These are phyloP conservation scores for Backusella australiensis DNA, from an alignment of 192 early-diverging fungal genomes.

Conservation along the genomic window DNA sequence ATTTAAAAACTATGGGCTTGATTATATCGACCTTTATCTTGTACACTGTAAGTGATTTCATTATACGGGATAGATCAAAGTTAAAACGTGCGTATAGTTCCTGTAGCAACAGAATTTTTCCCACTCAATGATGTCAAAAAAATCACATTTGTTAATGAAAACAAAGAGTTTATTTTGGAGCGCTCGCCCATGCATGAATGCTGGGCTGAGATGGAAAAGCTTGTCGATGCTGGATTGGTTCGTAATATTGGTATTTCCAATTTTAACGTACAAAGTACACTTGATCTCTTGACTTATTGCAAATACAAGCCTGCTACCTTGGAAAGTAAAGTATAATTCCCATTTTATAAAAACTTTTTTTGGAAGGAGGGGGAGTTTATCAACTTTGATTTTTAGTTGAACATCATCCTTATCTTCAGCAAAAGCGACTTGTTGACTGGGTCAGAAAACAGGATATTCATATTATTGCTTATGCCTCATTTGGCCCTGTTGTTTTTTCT, in stretches of 20 bases:
- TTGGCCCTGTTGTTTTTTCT: not conserved
- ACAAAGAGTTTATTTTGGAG: conserved; percentile 32
- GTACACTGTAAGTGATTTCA: conserved; percentile 50
- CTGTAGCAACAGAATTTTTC: conserved; percentile 16
- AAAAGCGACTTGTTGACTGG: conserved; percentile 24
- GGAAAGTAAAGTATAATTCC: conserved; percentile 38
- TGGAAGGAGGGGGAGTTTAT: no score
- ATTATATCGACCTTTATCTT: conserved; percentile 16
- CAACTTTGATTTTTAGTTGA: conserved; percentile 42
- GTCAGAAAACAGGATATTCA: no score
- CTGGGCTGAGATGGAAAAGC: conserved; percentile 71
- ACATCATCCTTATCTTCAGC: conserved; percentile 69
- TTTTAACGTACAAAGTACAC: conserved; percentile 15
- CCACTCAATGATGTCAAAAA: conserved; percentile 46
- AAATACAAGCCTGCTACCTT: conserved; percentile 63
- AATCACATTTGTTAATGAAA: conserved; percentile 43
- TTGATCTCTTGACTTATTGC: conserved; percentile 55
- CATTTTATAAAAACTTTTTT: not conserved
- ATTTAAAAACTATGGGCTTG: conserved; percentile 34
- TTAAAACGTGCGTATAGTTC: conserved; percentile 7
- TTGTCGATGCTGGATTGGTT: conserved; percentile 56
- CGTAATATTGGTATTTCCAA: conserved; percentile 47
- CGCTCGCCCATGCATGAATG: conserved; percentile 53
- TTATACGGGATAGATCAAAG: not conserved
- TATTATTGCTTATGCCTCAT: no score